These are phyloP conservation scores for Pyrus pyrifolia DNA, from an alignment of 306 rosid species.

Conservation along the genomic window DNA sequence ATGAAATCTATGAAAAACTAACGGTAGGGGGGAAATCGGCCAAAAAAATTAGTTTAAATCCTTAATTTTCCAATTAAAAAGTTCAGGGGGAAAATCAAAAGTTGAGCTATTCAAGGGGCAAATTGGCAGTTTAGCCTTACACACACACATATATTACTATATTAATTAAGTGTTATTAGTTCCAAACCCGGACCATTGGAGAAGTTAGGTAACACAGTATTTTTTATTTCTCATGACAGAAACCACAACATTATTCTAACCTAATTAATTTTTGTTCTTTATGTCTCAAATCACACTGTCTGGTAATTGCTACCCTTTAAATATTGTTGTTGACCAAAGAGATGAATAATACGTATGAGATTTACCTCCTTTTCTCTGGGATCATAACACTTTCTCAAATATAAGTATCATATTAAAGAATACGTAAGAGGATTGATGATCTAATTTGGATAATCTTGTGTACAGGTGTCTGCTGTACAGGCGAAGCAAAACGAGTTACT, in stretches of 20 bases:
- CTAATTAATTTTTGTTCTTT: slow-evolving; percentile 2
- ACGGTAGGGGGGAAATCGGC: too few species aligned
- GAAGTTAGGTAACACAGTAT: slow-evolving; percentile 34
- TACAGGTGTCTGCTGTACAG: background rate
- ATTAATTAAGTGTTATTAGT: background rate
- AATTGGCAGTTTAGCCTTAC: too few species aligned
- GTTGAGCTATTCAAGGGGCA: too few species aligned
- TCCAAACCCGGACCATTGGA: background rate
- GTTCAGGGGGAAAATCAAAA: too few species aligned
- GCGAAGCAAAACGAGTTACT: background rate
- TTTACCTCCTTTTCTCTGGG: background rate
- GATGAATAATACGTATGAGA: background rate
- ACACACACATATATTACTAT: too few species aligned
- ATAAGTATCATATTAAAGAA: background rate
- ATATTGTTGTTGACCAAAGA: slow-evolving; percentile 4
- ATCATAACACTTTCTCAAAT: background rate
- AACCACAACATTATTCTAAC: slow-evolving; percentile 11
- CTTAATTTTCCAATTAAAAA: too few species aligned
- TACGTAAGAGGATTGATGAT: background rate
- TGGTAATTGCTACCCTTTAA: background rate
- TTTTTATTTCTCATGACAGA: slow-evolving; percentile 13
- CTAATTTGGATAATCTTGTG: background rate
- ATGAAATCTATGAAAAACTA: too few species aligned
- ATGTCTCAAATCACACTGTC: background rate
- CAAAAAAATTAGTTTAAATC: too few species aligned